These are phyloP conservation scores for Agrocybe praecox DNA, from an alignment of 768 basidiomycete genomes.

Conservation along the genomic window DNA sequence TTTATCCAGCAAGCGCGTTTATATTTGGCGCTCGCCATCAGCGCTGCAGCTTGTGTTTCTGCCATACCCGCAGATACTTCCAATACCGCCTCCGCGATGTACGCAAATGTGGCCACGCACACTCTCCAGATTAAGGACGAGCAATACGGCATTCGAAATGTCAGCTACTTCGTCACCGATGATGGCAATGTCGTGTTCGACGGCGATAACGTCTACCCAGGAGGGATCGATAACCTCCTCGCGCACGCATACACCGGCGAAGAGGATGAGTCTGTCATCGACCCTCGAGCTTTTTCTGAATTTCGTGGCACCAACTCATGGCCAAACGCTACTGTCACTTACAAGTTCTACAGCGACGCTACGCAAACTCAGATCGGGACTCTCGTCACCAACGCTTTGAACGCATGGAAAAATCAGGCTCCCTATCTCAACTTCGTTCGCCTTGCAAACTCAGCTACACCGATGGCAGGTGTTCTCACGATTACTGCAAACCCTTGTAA, in stretches of 20 bases:
- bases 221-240: not conserved
- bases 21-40: too few species aligned
- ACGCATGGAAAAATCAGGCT: not conserved
- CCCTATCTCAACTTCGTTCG: not conserved
- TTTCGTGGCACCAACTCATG: not conserved
- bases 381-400: not conserved
- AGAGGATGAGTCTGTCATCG: not conserved
- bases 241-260: not conserved
- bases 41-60: too few species aligned
- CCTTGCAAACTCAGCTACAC: not conserved
- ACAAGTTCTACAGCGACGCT: not conserved
- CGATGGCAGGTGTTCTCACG: not conserved
- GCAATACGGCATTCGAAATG: not conserved
- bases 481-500: not conserved
- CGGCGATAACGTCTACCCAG: not conserved
- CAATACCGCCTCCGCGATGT: not conserved
- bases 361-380: not conserved
- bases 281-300: not conserved
- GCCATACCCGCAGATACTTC: too few species aligned
- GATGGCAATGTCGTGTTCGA: not conserved
- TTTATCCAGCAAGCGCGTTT: too few species aligned
- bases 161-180: not conserved
- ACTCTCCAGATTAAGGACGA: not conserved
- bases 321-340: not conserved
- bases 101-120: not conserved